These are phyloP conservation scores for Parietaria judaica DNA, from an alignment of 306 rosid species.

Conservation along the genomic window DNA sequence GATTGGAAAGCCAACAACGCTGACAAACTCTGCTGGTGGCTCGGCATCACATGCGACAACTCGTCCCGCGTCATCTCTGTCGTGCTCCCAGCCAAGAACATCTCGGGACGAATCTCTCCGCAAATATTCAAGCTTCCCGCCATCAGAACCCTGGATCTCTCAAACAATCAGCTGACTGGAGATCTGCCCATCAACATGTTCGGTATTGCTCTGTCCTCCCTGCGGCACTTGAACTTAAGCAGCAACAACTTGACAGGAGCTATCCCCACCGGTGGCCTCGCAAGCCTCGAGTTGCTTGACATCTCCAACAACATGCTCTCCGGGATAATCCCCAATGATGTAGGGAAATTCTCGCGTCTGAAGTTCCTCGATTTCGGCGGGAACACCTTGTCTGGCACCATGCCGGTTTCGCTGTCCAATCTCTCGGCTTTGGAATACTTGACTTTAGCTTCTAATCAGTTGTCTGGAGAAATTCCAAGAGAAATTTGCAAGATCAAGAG, in stretches of 20 bases:
- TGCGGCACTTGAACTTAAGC: constrained; percentile 68
- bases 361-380: constrained; percentile 81
- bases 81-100: constrained; percentile 48
- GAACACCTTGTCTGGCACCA: constrained; percentile 49
- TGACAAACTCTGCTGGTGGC: constrained; percentile 50
- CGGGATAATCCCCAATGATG: constrained; percentile 47
- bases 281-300: constrained; percentile 47
- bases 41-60: constrained; percentile 52
- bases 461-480: constrained; percentile 53
- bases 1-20: constrained; percentile 43
- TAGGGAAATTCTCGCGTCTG: constrained; percentile 45
- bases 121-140: constrained; percentile 42
- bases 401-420: constrained; percentile 57
- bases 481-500: constrained; percentile 42
- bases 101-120: constrained; percentile 45
- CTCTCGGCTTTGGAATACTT: constrained; percentile 45
- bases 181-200: constrained; percentile 17
- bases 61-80: constrained; percentile 34
- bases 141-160: constrained; percentile 51
- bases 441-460: constrained; percentile 78
- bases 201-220: constrained; percentile 23
- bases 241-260: constrained; percentile 75
- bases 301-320: constrained; percentile 88
- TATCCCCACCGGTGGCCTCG: constrained; percentile 37
- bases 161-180: constrained; percentile 61